Conservation (phyloP, 345 rosid species). For the Salix caprea region DNA sequence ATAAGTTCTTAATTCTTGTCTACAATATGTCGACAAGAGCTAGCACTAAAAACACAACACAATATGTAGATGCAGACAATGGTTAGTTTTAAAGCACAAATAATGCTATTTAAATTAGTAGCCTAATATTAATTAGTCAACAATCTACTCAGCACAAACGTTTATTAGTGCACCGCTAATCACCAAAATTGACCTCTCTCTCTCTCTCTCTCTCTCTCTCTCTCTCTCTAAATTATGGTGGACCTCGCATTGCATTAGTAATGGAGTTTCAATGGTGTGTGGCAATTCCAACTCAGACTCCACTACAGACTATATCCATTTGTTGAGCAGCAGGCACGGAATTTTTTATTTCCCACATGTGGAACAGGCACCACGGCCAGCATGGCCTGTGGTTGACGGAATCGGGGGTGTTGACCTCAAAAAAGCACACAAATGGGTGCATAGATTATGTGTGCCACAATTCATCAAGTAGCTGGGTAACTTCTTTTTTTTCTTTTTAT, state of each 20-base stretch:
- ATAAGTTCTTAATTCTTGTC: no score
- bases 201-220: neutral
- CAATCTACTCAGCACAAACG: neutral
- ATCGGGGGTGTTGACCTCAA: neutral
- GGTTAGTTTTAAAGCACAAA: neutral
- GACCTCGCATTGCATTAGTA: slow-evolving; percentile 9
- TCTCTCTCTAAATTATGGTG: slow-evolving; percentile 10
- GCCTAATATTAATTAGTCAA: neutral
- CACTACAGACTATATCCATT: slow-evolving; percentile 9
- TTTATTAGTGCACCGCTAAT: slow-evolving; percentile 2
- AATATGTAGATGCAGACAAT: neutral
- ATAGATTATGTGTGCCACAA: neutral
- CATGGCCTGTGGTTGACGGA: neutral
- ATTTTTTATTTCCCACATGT: neutral
- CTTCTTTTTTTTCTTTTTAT: neutral
- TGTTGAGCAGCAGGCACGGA: neutral
- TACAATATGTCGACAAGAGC: neutral
- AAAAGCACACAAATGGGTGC: neutral
- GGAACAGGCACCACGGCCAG: neutral
- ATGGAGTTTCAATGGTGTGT: neutral
- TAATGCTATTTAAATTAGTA: neutral
- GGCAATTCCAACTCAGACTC: slow-evolving; percentile 15
- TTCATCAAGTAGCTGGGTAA: neutral
- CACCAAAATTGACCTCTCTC: slow-evolving; percentile 18
- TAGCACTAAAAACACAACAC: neutral